Evolutionary conservation across 169 alveolate genomes (phyloP), one percentile per base, ranked within the genome.

Genomic region (Plasmodium inui): DNA sequence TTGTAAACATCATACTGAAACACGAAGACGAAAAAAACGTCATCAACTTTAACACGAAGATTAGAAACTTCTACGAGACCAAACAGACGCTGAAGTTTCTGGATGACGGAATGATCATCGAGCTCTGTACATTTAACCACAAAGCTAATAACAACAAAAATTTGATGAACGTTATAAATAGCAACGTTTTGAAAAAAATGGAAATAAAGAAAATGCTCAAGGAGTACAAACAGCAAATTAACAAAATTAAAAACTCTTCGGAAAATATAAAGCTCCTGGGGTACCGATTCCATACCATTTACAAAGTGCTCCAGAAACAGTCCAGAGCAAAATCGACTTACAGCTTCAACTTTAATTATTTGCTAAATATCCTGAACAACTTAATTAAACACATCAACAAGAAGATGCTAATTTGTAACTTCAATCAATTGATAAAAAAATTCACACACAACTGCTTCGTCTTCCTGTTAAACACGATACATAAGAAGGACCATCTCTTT

Each of bases 181-280:
- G 83, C 39, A 84, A 92, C 19, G 55, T 70, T 14, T 32, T 89
- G 34, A 89, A 89, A 89, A 89, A 89, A 79, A 89, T 89, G 5
- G 94, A 89, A 80, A 92, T 92, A 41, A 84, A 84, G 50, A 92
- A 92, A 74, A 76, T 92, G 83, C 72, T 92, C 22, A 84, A 92
- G 32, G 92, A 92, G 71, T 92, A 79, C 53, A 76, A 92, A 92
- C 34, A 92, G 34, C 89, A 92, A 92, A 81, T 84, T 19, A 81
- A 80, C 44, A 92, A 80, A 84, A 92, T 84, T 32, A 92, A 81
- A 76, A 44, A 34, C 34, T 92, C 92, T 2, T 92, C 89, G 9
- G 86, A 92, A 80, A 84, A 92, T 84, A 67, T 84, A 32, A 84
- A 81, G 34, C 76, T 26, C 44, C 34, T 84, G 53, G 92, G 93